A percentile compares a stretch with the other conserved stretches of the same genome.
phyloP scores from a whole-genome alignment of 2,329 filamentous ascomycete genomes.

The Aspergillus viridinutans region DNA sequence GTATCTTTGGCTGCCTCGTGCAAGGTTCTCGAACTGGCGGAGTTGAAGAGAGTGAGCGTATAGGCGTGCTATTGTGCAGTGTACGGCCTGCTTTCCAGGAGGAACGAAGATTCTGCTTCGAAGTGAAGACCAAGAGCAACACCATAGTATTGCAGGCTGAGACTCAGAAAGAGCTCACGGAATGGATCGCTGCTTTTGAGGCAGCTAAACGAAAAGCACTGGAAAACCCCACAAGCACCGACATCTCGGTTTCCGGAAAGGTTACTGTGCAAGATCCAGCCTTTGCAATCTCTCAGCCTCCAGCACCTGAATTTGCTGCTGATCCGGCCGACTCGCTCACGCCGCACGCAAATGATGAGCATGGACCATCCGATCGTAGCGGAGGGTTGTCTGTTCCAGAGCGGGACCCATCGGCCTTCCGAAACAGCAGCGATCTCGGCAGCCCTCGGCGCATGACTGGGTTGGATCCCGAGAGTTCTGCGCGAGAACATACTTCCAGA shows the following conservation, averaged over 20 bases:
- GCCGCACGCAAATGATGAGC: conserved; percentile 52
- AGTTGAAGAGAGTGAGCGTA: conserved; percentile 93
- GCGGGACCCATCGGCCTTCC: conserved; percentile 53
- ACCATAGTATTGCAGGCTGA: conserved; percentile 88
- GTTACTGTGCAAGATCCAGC: conserved; percentile 59
- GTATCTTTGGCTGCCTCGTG: conserved; percentile 91
- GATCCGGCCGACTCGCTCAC: conserved; percentile 66
- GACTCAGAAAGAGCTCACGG: conserved; percentile 83
- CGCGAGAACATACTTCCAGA: conserved; percentile 73
- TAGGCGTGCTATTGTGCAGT: conserved; percentile 89
- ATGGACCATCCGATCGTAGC: conserved; percentile 55
- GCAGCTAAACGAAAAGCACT: conserved; percentile 89
- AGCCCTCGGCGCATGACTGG: conserved; percentile 45
- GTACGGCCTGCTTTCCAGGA: conserved; percentile 87
- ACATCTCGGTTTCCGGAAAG: conserved; percentile 42
- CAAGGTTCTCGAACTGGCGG: conserved; percentile 74
- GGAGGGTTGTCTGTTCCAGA: conserved; percentile 63
- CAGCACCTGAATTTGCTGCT: conserved; percentile 85
- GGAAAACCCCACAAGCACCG: conserved; percentile 61
- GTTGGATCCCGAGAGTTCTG: conserved; percentile 58
- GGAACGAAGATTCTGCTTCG: conserved; percentile 93
- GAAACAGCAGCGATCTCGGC: conserved; percentile 70
- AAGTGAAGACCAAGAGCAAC: conserved; percentile 95
- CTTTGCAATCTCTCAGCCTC: conserved; percentile 86
- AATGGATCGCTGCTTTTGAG: conserved; percentile 93